These are phyloP conservation scores for Hymenotorrendiella dingleyae DNA, from an alignment of 2,329 filamentous ascomycete species.

Conservation along the genomic window DNA sequence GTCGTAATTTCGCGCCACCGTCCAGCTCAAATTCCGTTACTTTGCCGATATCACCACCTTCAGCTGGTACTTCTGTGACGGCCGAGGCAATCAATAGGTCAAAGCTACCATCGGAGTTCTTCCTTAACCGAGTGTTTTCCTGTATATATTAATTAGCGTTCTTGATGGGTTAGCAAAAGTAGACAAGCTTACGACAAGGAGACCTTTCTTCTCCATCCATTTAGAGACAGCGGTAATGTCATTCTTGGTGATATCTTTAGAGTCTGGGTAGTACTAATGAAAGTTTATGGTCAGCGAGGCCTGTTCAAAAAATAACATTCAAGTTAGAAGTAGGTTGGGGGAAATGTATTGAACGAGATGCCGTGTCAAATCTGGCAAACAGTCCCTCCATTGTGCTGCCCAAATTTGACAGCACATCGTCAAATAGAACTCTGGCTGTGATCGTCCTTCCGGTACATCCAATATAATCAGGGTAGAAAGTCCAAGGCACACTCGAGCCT, in stretches of 20 bases:
- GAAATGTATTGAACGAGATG: too few relatives aligned
- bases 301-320: too few relatives aligned
- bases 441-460: too few relatives aligned
- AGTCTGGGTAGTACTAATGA: slow-evolving; percentile 76
- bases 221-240: slow-evolving; percentile 70
- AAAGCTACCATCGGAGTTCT: slow-evolving; percentile 57
- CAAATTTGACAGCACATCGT: not conserved
- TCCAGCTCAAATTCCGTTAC: slow-evolving; percentile 54
- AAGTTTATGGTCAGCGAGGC: too few relatives aligned
- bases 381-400: not conserved
- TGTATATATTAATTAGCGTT: slow-evolving; percentile 28
- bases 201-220: slow-evolving; percentile 65
- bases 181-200: slow-evolving; percentile 44
- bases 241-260: slow-evolving; percentile 63
- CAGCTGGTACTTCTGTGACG: slow-evolving; percentile 49
- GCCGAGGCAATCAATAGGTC: slow-evolving; percentile 72
- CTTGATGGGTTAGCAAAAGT: too few relatives aligned
- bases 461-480: too few relatives aligned
- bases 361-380: too few relatives aligned
- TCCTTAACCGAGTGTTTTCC: slow-evolving; percentile 72
- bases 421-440: not conserved
- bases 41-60: slow-evolving; percentile 64
- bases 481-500: too few relatives aligned
- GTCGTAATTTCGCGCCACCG: slow-evolving; percentile 55
- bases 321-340: too few relatives aligned